phyloP scores from a whole-genome alignment of 306 rosid genomes.

The Clitoria ternatea region DNA sequence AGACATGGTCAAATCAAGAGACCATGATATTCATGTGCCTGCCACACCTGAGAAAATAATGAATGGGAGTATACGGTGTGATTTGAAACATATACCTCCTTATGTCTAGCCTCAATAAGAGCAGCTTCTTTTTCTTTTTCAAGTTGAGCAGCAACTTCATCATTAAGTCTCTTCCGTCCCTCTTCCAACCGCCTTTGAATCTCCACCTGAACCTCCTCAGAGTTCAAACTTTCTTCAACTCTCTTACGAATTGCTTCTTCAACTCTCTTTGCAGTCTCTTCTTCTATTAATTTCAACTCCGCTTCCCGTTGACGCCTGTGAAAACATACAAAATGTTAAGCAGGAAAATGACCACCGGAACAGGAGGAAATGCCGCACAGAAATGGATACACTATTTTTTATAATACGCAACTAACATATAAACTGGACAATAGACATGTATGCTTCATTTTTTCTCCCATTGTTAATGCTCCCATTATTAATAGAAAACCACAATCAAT shows the following conservation, averaged over 20 bases:
- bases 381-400: constrained; percentile 22
- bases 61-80: not conserved
- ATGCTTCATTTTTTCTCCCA: constrained; percentile 23
- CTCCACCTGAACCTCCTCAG: constrained; percentile 55
- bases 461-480: constrained; percentile 10
- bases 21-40: not conserved
- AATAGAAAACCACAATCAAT: constrained; percentile 45
- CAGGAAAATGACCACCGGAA: constrained; percentile 39
- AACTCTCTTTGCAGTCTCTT: constrained; percentile 73
- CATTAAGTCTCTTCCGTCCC: constrained; percentile 59
- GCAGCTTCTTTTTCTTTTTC: constrained; percentile 73
- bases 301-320: constrained; percentile 78
- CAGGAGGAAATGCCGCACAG: constrained; percentile 21
- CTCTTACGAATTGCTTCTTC: constrained; percentile 67
- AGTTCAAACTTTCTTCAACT: constrained; percentile 66
- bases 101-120: constrained; percentile 62
- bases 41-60: not conserved
- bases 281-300: constrained; percentile 61
- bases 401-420: constrained; percentile 25
- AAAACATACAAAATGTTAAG: constrained; percentile 35
- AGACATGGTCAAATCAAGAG: not conserved
- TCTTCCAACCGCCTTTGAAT: constrained; percentile 65
- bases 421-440: constrained; percentile 24
- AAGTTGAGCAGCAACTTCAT: constrained; percentile 69
- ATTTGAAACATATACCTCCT: constrained; percentile 48